Evolutionary conservation across 2,329 filamentous ascomycete species (phyloP), one percentile per base, ranked within the genome.

Genomic region (Claviceps digitariae): DNA sequence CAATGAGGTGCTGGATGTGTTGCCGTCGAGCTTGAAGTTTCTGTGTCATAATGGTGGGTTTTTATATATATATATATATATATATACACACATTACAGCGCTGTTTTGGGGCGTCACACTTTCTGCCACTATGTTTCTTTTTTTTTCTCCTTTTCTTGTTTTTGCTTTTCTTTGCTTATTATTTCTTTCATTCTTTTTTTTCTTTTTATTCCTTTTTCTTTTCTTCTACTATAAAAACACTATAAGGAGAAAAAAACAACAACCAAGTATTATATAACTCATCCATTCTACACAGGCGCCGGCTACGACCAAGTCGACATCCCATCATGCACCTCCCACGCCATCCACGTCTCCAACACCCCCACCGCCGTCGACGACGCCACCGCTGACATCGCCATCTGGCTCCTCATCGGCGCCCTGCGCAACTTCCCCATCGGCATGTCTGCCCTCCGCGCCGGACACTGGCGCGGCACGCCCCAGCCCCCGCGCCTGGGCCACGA

Each of bases 281-380:
- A 20, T 31, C 17, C 15, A 1, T 20, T 10, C 8, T 27, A 20
- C 3, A 4, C 6, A 86, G 83, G 87, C 56, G 87, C 89, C 53
- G 90, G 90, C 40, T 95, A 95, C 69, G 89, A 95, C 67, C 84
- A 90, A 66, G 75, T 94, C 57, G 83, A 90, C 66, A 74, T 90
- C 9, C 66, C 77, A 48, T 84, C 85, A 41, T 91, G 87, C 72
- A 84, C 81, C 10, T 72, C 73, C 1, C 81, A 80, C 52, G 72
- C 73, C 25, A 77, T 94, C 58, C 76, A 73, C 44, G 85, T 95
- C 36, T 89, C 86, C 58, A 93, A 94, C 67, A 84, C 86, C 1
- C 89, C 87, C n/a, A 83, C 79, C 0, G 84, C 86, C 29, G 86
- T 90, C 45, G 83, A 93, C 66, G 86, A 93, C 65, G 81, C 87